Conservation (phyloP, 805 yeast genomes). For the Myxozyma vanderwaltii region DNA sequence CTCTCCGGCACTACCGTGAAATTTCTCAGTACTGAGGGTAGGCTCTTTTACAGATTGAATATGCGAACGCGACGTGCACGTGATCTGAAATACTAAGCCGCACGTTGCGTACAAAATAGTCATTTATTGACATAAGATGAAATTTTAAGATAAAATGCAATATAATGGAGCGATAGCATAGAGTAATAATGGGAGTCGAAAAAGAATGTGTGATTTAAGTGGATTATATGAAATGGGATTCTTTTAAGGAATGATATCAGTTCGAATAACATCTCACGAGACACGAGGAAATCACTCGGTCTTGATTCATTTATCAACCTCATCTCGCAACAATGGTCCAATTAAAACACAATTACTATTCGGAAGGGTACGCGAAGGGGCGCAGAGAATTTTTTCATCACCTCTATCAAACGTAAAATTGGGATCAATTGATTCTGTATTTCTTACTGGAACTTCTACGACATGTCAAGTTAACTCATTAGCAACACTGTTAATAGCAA, state of each 20-base stretch:
- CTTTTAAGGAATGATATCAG: neutral
- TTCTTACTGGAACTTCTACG: neutral
- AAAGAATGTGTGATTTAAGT: too few relatives aligned
- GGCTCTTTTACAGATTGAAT: too few relatives aligned
- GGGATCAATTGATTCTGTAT: neutral
- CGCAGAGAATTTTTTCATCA: neutral
- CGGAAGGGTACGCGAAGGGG: conserved; percentile 3
- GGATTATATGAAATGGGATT: too few relatives aligned
- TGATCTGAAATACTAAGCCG: too few relatives aligned
- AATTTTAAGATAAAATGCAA: too few relatives aligned
- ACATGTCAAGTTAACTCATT: neutral
- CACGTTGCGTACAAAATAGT: too few relatives aligned
- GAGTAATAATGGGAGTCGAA: too few relatives aligned
- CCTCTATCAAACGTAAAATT: neutral
- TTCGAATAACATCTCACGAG: neutral
- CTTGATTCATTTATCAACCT: neutral
- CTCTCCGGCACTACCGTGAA: too few relatives aligned
- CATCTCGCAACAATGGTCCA: neutral
- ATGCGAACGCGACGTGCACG: too few relatives aligned
- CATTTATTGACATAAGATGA: too few relatives aligned
- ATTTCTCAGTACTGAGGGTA: too few relatives aligned
- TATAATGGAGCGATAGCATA: too few relatives aligned
- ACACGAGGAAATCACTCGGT: neutral
- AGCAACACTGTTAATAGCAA: neutral
- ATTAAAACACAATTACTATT: neutral